A percentile compares a stretch with the other conserved stretches of the same genome.
Evolutionary conservation across 2,329 filamentous ascomycete genomes (phyloP).

Genomic region (Phialemonium atrogriseum): DNA sequence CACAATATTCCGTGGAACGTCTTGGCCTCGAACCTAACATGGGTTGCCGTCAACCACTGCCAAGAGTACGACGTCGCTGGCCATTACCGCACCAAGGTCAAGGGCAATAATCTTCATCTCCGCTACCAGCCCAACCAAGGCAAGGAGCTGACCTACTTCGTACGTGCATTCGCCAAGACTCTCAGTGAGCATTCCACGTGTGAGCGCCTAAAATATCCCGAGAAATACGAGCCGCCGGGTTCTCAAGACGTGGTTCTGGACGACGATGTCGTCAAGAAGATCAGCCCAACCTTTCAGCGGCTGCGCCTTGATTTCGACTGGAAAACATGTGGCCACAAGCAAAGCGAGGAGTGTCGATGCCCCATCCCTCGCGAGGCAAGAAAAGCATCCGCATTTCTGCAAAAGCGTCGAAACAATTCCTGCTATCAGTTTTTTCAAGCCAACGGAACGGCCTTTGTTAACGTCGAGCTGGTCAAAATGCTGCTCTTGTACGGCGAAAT

Average conservation of each 20-base stretch:
- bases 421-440: slow-evolving; percentile 10
- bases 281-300: slow-evolving; percentile 3
- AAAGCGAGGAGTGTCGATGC: no score
- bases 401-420: slow-evolving; percentile 1
- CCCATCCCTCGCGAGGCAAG: slow-evolving; percentile 11
- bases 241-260: slow-evolving; percentile 3
- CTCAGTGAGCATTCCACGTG: slow-evolving; percentile 1
- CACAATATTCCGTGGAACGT: slow-evolving; percentile 5
- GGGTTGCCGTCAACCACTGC: slow-evolving; percentile 1
- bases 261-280: slow-evolving; percentile 1
- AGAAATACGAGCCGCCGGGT: background rate
- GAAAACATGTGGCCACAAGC: no score
- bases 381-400: slow-evolving; percentile 10
- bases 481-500: slow-evolving; percentile 17
- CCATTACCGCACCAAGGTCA: no score
- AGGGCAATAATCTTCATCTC: slow-evolving; percentile 3
- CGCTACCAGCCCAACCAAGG: slow-evolving; percentile 1
- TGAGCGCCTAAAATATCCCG: slow-evolving; percentile 1
- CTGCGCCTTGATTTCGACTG: background rate
- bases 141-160: slow-evolving; percentile 3
- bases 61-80: no score
- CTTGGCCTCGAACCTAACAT: slow-evolving; percentile 2
- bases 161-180: background rate
- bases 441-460: slow-evolving; percentile 10
- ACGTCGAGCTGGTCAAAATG: slow-evolving; percentile 14